Conservation (phyloP, 1,284 basidiomycete species). For the Earliella scabrosa region DNA sequence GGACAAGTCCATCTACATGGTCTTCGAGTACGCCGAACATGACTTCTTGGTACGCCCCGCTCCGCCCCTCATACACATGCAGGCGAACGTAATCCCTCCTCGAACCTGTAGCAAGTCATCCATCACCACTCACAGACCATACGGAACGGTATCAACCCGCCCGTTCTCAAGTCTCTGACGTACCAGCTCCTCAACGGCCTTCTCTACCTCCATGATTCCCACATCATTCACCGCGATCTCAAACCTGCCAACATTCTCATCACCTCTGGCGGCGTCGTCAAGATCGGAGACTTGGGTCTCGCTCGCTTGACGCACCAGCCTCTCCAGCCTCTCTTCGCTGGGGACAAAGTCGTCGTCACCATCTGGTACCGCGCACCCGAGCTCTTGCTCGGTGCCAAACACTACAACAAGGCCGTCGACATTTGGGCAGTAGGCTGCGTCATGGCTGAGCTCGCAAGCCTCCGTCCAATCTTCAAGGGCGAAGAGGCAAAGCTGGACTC, state of each 20-base stretch:
- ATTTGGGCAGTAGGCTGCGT: constrained; percentile 98
- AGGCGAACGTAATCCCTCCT: background rate
- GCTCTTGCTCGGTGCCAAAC: constrained; percentile 91
- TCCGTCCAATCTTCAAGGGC: constrained; percentile 98
- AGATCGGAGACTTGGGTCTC: constrained; percentile 96
- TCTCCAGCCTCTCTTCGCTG: constrained; percentile 83
- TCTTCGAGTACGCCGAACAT: constrained; percentile 99
- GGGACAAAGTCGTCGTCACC: constrained; percentile 98
- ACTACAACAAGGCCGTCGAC: constrained; percentile 96
- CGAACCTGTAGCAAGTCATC: constrained; percentile 86
- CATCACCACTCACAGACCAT: constrained; percentile 95
- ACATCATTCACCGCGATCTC: constrained; percentile 95
- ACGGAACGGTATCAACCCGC: constrained; percentile 71
- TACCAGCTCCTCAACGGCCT: constrained; percentile 98
- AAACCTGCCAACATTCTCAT: constrained; percentile 99
- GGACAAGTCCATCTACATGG: constrained; percentile 98
- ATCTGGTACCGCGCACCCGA: constrained; percentile 99
- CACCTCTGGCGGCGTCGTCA: constrained; percentile 87
- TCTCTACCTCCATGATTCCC: constrained; percentile 92
- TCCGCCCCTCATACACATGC: background rate
- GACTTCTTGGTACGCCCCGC: constrained; percentile 81
- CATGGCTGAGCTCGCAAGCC: constrained; percentile 91
- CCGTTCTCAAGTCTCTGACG: constrained; percentile 90
- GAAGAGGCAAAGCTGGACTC: constrained; percentile 97
- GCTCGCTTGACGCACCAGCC: constrained; percentile 89